Percentiles rank a stretch among this genome's conserved stretches.
phyloP scores from a whole-genome alignment of 2,329 filamentous ascomycete genomes.

The Beauveria medogensis region DNA sequence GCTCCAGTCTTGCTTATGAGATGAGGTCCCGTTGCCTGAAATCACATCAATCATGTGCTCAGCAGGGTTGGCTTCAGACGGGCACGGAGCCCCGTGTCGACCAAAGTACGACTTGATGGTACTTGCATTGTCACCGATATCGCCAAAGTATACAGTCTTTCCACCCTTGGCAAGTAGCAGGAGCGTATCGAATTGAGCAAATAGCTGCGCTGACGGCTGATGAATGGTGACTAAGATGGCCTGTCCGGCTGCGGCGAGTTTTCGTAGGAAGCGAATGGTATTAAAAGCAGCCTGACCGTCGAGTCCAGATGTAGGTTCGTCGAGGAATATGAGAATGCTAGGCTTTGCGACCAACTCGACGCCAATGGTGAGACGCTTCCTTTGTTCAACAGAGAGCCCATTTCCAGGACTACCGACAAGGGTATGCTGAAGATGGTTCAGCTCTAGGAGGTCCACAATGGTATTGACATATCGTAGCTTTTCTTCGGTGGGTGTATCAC shows the following conservation, averaged over 20 bases:
- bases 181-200: conserved; percentile 81
- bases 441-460: not conserved
- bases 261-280: conserved; percentile 70
- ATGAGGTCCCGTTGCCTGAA: not conserved
- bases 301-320: conserved; percentile 61
- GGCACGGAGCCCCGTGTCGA: not conserved
- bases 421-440: not conserved
- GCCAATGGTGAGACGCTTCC: conserved; percentile 66
- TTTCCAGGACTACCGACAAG: not conserved
- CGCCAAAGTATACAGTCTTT: not conserved
- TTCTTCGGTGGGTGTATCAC: not conserved
- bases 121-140: not conserved
- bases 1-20: too few relatives aligned
- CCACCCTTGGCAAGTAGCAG: conserved; percentile 11
- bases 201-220: conserved; percentile 77
- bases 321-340: conserved; percentile 19
- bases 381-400: conserved; percentile 36
- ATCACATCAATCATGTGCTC: not conserved
- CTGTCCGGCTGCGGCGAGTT: conserved; percentile 70
- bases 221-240: conserved; percentile 89
- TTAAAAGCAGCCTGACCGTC: conserved; percentile 59
- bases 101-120: not conserved
- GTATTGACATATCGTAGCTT: not conserved
- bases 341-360: conserved; percentile 46
- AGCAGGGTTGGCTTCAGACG: not conserved